phyloP scores from a whole-genome alignment of 2,329 filamentous ascomycete species.

The Sclerotinia spermophila region DNA sequence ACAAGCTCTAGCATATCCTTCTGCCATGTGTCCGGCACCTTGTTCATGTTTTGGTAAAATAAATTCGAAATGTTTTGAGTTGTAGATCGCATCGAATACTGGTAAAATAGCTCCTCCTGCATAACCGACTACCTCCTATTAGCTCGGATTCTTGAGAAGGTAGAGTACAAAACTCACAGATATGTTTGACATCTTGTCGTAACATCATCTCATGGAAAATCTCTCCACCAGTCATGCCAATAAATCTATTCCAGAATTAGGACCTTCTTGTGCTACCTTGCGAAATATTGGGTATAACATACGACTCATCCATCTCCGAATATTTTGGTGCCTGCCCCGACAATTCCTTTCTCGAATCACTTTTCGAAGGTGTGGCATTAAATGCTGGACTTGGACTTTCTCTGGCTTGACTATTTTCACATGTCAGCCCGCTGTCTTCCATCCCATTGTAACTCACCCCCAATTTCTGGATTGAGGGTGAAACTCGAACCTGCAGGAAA shows the following conservation, averaged over 20 bases:
- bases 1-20: constrained; percentile 91
- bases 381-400: constrained; percentile 61
- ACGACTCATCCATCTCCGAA: constrained; percentile 76
- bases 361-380: constrained; percentile 45
- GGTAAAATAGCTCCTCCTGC: constrained; percentile 94
- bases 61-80: constrained; percentile 95
- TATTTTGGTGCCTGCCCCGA: constrained; percentile 49
- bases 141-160: constrained; percentile 19
- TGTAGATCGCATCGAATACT: constrained; percentile 98
- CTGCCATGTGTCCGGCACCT: constrained; percentile 96
- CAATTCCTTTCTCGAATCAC: constrained; percentile 51
- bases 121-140: constrained; percentile 63
- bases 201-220: constrained; percentile 99
- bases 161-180: constrained; percentile 63
- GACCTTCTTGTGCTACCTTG: constrained; percentile 13
- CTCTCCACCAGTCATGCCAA: constrained; percentile 91
- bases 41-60: constrained; percentile 95
- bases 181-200: constrained; percentile 83
- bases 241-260: constrained; percentile 56
- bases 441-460: neutral
- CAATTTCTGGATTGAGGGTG: neutral
- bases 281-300: constrained; percentile 41
- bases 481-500: neutral
- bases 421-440: constrained; percentile 3
- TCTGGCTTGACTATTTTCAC: constrained; percentile 48